Evolutionary conservation across 2,329 filamentous ascomycete species (phyloP), one percentile per base, ranked within the genome.

Genomic region (Ceratocystis variospora): DNA sequence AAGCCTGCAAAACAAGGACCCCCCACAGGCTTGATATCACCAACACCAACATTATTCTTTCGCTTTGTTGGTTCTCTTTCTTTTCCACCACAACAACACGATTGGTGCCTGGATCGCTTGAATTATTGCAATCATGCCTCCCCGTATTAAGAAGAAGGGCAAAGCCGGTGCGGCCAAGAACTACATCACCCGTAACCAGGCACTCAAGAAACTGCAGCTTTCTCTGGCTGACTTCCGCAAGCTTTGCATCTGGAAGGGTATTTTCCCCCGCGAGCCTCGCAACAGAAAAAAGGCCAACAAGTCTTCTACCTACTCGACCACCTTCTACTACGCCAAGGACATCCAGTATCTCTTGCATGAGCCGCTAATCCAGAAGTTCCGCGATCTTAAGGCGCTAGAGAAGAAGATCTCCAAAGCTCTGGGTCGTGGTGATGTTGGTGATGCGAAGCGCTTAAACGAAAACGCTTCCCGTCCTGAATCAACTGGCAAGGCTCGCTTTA

Each of bases 181-280:
- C 83, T 99, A 93, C 81, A 91, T 99, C 72, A 99, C 94, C 67
- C 85, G 94, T 76, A 96, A 93, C 53, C 91, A 96, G 80, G 94
- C 94, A 59, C 90, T 99, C 72, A 90, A 92, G 77, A 99, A 97
- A 80, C 87, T 99, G 69, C 94, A 99, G 79, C 89, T 99, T 77
- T 96, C 89, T 73, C 85, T 99, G 66, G 91, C 92, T 71, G 94
- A 99, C 79, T 99, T 99, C 79, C 87, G 94, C 78, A 88, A 96
- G 79, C 83, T 99, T 75, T 99, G 94, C 80, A 99, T 99, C 77
- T 99, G 96, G 87, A 97, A 97, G 81, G 94, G 92, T 72, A 97
- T 99, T 76, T 99, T 96, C 78, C 94, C 94, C 70, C 89, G 94
- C 73, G 94, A 99, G 80, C 94, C 94, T 70, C 86, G 94, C 74